Base-by-base conservation (phyloP, 208 protist species). In the Acanthamoeba healyi region DNA sequence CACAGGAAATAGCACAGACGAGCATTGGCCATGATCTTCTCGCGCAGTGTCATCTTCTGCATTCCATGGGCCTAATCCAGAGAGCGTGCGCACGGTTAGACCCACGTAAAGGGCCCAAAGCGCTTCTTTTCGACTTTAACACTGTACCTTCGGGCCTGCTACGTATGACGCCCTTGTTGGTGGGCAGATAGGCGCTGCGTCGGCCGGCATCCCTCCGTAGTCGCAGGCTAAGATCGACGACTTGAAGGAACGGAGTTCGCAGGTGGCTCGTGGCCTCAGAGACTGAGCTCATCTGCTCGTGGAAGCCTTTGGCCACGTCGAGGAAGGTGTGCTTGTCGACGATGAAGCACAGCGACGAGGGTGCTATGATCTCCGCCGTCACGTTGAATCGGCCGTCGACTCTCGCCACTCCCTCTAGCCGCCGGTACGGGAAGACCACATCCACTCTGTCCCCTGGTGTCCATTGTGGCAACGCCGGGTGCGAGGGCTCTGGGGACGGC, bases 311-410 rank as follows among this genome's bases (percentile, higher is more conserved):
- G 34, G n/a, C 54, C 15, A 26, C 79, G 54, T 61, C 17, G 32
- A 61, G 54, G 40, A 65, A 88, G 19, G 46, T 58, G 38, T 34
- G 44, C 84, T 72, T 91, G 12, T 40, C 54, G 34, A 72, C 54
- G 26, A 91, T 70, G 84, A 91, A 91, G 42, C 84, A 91, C n/a
- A 56, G 26, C 0, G 84, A 91, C 32, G 84, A 91, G 34, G 61
- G 58, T 12, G 58, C 84, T 5, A 51, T 46, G 51, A 91, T 51
- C 40, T 91, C 84, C 24, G 34, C 36, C 6, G n/a, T 19, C 61
- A 72, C 54, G 84, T 70, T 34, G 12, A 91, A n/a, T 15, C 84
- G 51, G 3, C 24, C 61, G 32, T 91, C 84, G 12, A 22, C 36
- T 24, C 40, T 72, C 54, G 38, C 84, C 24, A 70, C 84, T 9